Percentiles rank a stretch among this genome's conserved stretches.
Conservation (phyloP, 768 basidiomycete genomes). For the Sistotremastrum niveocremeum region DNA sequence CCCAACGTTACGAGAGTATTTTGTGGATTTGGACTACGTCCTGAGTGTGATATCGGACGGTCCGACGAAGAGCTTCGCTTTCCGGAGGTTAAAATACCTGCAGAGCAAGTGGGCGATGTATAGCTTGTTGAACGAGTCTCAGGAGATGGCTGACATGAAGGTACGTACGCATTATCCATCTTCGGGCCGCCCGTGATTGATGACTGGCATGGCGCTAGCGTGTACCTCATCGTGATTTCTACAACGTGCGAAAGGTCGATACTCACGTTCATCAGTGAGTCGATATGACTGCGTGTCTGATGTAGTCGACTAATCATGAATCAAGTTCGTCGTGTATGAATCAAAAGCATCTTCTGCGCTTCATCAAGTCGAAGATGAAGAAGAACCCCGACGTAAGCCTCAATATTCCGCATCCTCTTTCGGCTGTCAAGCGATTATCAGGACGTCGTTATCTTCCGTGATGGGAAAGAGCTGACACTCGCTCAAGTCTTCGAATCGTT, state of each 20-base stretch:
- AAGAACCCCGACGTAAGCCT: constrained; percentile 54
- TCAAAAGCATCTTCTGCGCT: constrained; percentile 94
- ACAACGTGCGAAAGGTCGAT: constrained; percentile 96
- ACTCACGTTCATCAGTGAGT: constrained; percentile 82
- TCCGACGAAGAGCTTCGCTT: constrained; percentile 93
- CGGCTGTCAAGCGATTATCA: too few species aligned
- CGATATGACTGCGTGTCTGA: too few species aligned
- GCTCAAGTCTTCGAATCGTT: constrained; percentile 94
- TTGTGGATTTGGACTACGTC: constrained; percentile 87
- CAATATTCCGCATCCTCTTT: neutral
- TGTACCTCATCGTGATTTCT: constrained; percentile 90
- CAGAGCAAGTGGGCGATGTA: constrained; percentile 93
- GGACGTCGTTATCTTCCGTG: constrained; percentile 95
- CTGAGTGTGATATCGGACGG: constrained; percentile 87
- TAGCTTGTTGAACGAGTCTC: constrained; percentile 78
- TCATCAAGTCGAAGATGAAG: constrained; percentile 99
- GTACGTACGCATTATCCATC: constrained; percentile 26
- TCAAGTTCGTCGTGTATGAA: constrained; percentile 86
- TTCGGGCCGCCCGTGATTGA: neutral
- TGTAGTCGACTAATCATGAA: too few species aligned
- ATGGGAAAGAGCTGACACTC: constrained; percentile 77
- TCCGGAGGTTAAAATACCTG: constrained; percentile 80
- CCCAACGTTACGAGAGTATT: constrained; percentile 87
- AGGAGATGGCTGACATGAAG: constrained; percentile 95
- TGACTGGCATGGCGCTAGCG: constrained; percentile 25